Base-by-base conservation (phyloP, 441 rosid species). In the Pelargonium fulgidum region DNA sequence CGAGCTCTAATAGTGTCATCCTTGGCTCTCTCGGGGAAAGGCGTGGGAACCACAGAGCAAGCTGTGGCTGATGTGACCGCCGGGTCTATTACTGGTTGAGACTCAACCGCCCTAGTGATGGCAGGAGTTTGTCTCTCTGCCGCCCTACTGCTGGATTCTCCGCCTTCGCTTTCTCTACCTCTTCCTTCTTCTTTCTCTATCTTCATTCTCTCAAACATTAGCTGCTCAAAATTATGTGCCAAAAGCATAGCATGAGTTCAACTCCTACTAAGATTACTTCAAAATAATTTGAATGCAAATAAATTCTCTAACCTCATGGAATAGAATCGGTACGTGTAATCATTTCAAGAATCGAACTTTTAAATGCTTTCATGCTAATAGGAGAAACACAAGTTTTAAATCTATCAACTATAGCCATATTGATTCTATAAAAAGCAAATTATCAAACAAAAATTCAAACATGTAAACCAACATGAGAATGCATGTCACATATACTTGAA, bases 181-280 rank as follows among this genome's bases (percentile, higher is more conserved):
- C 87, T 78, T 33, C 90, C 90, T 75, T 88, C 96, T 67, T 91
- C 93, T 72, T 86, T 93, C 47, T 87, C 93, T 62, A 83, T 67
- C 79, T 83, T 93, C 81, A 85, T 76, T 75, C 83, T 73, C 82
- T 91, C 93, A 64, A 85, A 81, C 97, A 93, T 93, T 0, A 80
- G 82, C 88, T 82, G 17, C 64, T 78, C 33, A 16, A 1, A 20
- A 65, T 26, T 17, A 16, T 16, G 36, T 45, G 12, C 6, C 2
- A 13, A 8, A 1, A 36, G 20, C 47, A 14, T 3, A 24, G 7
- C 2, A 14, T 12, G 20, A 33, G 44, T 36, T 36, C 29, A 44
- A 19, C 50, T n/a, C 20, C 12, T 2, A 0, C 14, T 13, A 7
- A 17, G 2, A 54, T 5, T 3, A n/a, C 62, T 12, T 8, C 44